Conservation (phyloP, 2,329 filamentous ascomycete genomes). For the Tothia fuscella region DNA sequence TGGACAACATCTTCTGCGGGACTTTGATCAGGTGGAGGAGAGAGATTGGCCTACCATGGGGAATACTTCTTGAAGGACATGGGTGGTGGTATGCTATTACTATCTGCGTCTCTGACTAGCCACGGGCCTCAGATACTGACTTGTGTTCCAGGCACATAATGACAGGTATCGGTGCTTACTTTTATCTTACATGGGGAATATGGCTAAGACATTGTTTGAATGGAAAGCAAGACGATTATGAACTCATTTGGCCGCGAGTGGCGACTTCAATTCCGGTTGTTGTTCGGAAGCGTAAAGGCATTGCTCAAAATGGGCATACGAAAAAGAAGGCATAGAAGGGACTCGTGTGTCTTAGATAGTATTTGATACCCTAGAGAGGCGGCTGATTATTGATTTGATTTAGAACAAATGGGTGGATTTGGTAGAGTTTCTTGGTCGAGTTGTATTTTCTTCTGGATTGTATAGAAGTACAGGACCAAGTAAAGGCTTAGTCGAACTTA, state of each 20-base stretch:
- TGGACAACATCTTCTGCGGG: conserved; percentile 68
- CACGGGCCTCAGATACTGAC: neutral
- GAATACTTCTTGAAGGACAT: conserved; percentile 60
- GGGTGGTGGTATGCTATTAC: conserved; percentile 52
- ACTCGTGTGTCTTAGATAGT: too few relatives aligned
- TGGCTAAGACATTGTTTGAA: conserved; percentile 71
- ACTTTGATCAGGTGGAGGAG: conserved; percentile 54
- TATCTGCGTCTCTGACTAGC: neutral
- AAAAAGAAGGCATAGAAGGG: too few relatives aligned
- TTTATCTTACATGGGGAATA: conserved; percentile 73
- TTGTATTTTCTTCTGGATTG: too few relatives aligned
- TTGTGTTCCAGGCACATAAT: conserved; percentile 52
- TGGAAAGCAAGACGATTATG: conserved; percentile 57
- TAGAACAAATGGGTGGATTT: too few relatives aligned
- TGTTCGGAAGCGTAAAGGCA: too few relatives aligned
- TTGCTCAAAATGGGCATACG: too few relatives aligned
- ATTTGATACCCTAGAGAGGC: too few relatives aligned
- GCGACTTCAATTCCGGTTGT: conserved; percentile 39
- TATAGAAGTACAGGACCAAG: too few relatives aligned
- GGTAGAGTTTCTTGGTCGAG: too few relatives aligned
- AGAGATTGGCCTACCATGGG: conserved; percentile 65
- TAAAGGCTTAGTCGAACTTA: too few relatives aligned
- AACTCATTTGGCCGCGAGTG: conserved; percentile 55
- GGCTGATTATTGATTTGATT: too few relatives aligned
- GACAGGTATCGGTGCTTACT: conserved; percentile 73